Base-by-base conservation (phyloP, 2,329 filamentous ascomycete species). In the Exophiala sideris region DNA sequence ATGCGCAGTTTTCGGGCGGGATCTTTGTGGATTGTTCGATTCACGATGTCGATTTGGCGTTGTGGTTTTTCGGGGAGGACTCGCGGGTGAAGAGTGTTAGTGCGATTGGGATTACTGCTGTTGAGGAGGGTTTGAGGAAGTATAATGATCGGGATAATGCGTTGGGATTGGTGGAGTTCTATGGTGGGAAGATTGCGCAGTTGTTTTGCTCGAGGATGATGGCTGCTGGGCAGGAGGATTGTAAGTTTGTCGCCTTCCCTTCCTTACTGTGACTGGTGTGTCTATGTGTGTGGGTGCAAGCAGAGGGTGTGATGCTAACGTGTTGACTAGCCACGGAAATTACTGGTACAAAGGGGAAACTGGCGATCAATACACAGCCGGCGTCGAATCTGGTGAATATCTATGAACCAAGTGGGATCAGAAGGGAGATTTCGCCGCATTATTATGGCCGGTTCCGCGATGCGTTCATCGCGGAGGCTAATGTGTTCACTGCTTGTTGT, bases 21-120 rank as follows among this genome's bases (percentile, higher is more conserved):
- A 86, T 87, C 66, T 88, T 88, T 62, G 85, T 87, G 53, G 85
- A 88, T 72, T 85, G 82, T 71, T 82, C 80, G 48, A 82, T 88
- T 64, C 85, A 88, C 72, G 85, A 88, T 62, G 87, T 88, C 61
- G 83, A 85, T 58, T 76, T 86, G 2, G 75, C 81, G 0, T 71
- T 85, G 1, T 86, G 82, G 82, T 85, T 81, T 72, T 83, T 85
- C 64, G 80, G 80, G 8, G 69, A 78, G 44, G 74, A 79, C 44
- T 73, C 71, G 38, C 67, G 73, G 11, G 74, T 83, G 58, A 85
- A 84, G 68, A 77, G 73, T 45, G 79, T 83, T 7, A 73, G 74
- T 0, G 80, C 81, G 0, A 69, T 79, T 2, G 83, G 82, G 8
- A 79, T 83, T 60, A 82, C 78, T 2, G 81, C 82, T 2, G 78